Percentiles rank a stretch among this genome's conserved stretches.
These are phyloP conservation scores for Alternaria gaisen DNA, from an alignment of 2,329 filamentous ascomycete species.

Conservation along the genomic window DNA sequence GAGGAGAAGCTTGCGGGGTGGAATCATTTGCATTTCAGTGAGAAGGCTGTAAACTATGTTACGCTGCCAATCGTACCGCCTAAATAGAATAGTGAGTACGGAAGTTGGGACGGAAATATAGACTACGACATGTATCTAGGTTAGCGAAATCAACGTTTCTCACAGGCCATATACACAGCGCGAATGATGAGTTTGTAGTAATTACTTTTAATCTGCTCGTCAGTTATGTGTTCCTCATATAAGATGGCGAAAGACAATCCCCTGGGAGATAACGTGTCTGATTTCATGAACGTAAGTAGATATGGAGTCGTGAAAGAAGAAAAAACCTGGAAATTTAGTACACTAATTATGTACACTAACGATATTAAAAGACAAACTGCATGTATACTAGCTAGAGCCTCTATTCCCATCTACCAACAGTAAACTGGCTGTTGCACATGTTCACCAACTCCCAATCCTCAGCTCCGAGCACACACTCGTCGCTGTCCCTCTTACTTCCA, in stretches of 20 bases:
- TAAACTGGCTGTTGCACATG: conserved; percentile 49
- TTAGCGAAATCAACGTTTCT: neutral
- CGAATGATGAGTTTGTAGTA: neutral
- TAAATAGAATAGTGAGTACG: conserved; percentile 31
- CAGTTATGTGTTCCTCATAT: neutral
- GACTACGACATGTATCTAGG: neutral
- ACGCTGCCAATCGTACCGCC: conserved; percentile 63
- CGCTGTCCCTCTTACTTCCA: conserved; percentile 28
- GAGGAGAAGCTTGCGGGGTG: conserved; percentile 56
- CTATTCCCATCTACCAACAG: conserved; percentile 36
- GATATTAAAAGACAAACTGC: neutral
- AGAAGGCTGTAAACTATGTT: conserved; percentile 61
- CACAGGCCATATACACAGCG: neutral
- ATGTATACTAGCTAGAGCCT: neutral
- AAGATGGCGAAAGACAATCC: neutral
- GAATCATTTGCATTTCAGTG: conserved; percentile 65
- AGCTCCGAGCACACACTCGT: conserved; percentile 39
- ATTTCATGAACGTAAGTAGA: neutral
- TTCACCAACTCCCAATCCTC: conserved; percentile 48
- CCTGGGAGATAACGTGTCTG: neutral
- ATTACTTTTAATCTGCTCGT: neutral
- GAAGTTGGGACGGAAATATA: neutral
- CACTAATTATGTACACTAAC: neutral
- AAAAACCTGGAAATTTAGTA: neutral
- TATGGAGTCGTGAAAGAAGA: neutral